Percentiles rank a stretch among this genome's conserved stretches.
Conservation (phyloP, 108 stramenopile species). For the Cyclotella atomus region DNA sequence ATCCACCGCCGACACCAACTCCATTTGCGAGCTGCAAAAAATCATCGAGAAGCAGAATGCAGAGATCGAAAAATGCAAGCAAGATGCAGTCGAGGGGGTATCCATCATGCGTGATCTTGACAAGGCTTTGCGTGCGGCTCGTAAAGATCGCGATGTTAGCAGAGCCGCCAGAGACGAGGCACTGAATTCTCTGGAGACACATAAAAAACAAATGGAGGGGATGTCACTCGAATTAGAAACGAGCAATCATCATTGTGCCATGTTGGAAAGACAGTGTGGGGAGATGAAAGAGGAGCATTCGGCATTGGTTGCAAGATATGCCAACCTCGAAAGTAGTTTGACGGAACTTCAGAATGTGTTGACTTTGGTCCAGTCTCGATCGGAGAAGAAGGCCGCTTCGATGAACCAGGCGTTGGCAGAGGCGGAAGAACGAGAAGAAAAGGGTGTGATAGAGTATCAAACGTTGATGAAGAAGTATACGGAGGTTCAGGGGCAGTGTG, state of each 20-base stretch:
- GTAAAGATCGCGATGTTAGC: slow-evolving; percentile 14
- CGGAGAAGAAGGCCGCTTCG: slow-evolving; percentile 16
- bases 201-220: not conserved
- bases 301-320: not conserved
- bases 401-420: slow-evolving; percentile 16
- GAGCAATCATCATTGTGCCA: not conserved
- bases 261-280: too few species aligned
- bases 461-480: slow-evolving; percentile 7
- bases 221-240: slow-evolving; percentile 7
- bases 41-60: slow-evolving; percentile 2
- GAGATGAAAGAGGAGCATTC: not conserved
- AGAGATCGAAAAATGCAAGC: slow-evolving; percentile 21
- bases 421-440: slow-evolving; percentile 19
- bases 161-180: slow-evolving; percentile 4
- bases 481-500: slow-evolving; percentile 2
- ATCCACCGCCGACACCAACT: too few species aligned
- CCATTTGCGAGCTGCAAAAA: slow-evolving; percentile 12
- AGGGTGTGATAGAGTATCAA: slow-evolving; percentile 1
- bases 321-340: slow-evolving; percentile 13
- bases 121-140: slow-evolving; percentile 23
- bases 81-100: slow-evolving; percentile 40
- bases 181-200: not conserved
- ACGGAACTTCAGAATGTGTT: slow-evolving; percentile 21
- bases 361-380: slow-evolving; percentile 20
- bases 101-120: slow-evolving; percentile 40